Base-by-base conservation (phyloP, 768 basidiomycete genomes). In the Peribolospora baueri region DNA sequence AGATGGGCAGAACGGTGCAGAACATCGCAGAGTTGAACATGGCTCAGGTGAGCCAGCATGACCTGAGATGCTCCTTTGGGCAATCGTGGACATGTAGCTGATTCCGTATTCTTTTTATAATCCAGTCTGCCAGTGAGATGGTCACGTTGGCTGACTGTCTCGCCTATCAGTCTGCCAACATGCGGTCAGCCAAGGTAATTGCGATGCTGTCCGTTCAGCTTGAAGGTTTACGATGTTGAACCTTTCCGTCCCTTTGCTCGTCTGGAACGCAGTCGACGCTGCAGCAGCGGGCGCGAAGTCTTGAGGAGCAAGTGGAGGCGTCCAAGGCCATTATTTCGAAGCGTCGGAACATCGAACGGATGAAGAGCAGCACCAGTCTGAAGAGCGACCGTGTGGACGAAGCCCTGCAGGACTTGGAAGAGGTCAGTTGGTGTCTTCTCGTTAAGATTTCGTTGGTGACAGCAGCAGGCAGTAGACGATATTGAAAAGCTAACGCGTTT, bases 91-190 rank as follows among this genome's bases (percentile, higher is more conserved):
- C 11, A 46, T 10, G 3, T 37, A 50, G 14, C 57, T 58, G 46
- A 57, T 51, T 6, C 5, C n/a, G 1, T 47, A 14, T 47, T 48
- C 39, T 42, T 4, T 3, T 10, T 14, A 4, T 54, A 6, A 14
- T 46, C 3, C 57, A 73, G 71, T 79, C 85, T 41, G 83, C 87
- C 58, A 87, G 82, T 61, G 91, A 95, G 73, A 86, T 84, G 61
- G 85, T 97, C 39, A 81, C 95, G 47, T 69, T 98, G 38, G 90
- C 88, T n/a, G 93, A 98, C 68, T 81, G 86, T 0, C 71, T 97
- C 53, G 87, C 87, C 2, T 98, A 98, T 68, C 90, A 97, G 67
- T 84, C 88, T 14, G 74, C 90, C 70, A 97, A 98, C 63, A 87
- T 93, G n/a, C 76, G 82, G 48, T 85, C 90, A 14, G 93, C 93